phyloP scores from a whole-genome alignment of 2,329 filamentous ascomycete genomes.

The Lachnellula suecica region DNA sequence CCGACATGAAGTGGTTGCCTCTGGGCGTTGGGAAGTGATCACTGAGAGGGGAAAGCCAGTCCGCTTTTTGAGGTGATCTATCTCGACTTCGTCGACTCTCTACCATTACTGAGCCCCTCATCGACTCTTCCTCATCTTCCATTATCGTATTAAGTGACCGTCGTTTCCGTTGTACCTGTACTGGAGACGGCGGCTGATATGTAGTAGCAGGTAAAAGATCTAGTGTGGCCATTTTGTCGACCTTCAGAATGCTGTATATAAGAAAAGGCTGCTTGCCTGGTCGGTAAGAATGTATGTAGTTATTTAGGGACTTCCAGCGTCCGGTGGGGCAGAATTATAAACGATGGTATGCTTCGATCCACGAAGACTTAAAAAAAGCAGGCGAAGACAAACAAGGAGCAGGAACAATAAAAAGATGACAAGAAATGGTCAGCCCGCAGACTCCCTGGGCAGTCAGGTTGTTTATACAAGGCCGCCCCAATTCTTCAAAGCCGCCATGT shows the following conservation, averaged over 20 bases:
- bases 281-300: slow-evolving; percentile 18
- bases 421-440: slow-evolving; percentile 17
- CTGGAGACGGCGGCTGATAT: slow-evolving; percentile 49
- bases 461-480: slow-evolving; percentile 26
- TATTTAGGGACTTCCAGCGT: slow-evolving; percentile 30
- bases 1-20: slow-evolving; percentile 63
- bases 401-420: slow-evolving; percentile 18
- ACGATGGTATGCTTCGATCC: slow-evolving; percentile 38
- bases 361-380: slow-evolving; percentile 33
- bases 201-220: slow-evolving; percentile 46
- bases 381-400: slow-evolving; percentile 8
- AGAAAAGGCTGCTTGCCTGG: slow-evolving; percentile 18
- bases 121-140: slow-evolving; percentile 47
- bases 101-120: slow-evolving; percentile 28
- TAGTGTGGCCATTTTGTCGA: slow-evolving; percentile 33
- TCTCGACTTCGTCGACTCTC: slow-evolving; percentile 34
- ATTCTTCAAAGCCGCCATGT: slow-evolving; percentile 13
- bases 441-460: slow-evolving; percentile 20
- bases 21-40: slow-evolving; percentile 72
- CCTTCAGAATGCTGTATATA: slow-evolving; percentile 15
- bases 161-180: slow-evolving; percentile 52
- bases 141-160: slow-evolving; percentile 64
- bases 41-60: slow-evolving; percentile 43
- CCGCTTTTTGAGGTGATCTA: slow-evolving; percentile 36
- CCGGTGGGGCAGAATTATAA: slow-evolving; percentile 26